These are phyloP conservation scores for Paramecium tetraurelia DNA, from an alignment of 73 alveolate genomes.

Conservation along the genomic window DNA sequence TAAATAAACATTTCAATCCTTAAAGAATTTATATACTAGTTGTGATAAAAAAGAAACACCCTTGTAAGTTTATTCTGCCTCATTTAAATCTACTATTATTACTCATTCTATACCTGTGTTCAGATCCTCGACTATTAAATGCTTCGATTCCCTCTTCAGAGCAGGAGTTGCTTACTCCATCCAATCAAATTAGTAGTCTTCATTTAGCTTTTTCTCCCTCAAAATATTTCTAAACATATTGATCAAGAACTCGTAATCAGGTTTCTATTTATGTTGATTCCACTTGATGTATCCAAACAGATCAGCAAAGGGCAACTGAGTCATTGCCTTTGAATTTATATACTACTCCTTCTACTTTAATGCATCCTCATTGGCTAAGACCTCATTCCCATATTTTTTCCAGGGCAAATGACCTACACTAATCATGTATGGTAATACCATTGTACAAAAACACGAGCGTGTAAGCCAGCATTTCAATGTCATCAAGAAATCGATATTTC, in stretches of 20 bases:
- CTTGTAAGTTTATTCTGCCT: not conserved
- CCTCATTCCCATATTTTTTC: not conserved
- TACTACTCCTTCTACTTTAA: not conserved
- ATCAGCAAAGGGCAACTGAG: not conserved
- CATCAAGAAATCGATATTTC: not conserved
- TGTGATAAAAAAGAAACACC: not conserved
- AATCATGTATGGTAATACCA: not conserved
- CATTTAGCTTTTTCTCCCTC: not conserved
- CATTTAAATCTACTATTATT: not conserved
- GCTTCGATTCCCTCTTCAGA: not conserved
- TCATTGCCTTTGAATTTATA: not conserved
- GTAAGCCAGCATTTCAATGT: slow-evolving; percentile 29
- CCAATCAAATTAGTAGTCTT: slow-evolving; percentile 11
- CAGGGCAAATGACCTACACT: not conserved
- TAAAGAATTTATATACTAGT: not conserved
- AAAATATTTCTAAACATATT: not conserved
- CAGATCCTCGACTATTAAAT: not conserved
- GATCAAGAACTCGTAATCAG: not conserved
- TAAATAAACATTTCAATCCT: not conserved
- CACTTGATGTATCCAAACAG: slow-evolving; percentile 13
- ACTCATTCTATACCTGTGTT: not conserved
- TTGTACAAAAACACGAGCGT: not conserved
- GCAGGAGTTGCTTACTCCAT: not conserved
- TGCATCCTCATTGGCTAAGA: not conserved
- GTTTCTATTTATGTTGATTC: not conserved